These are phyloP conservation scores for Lachancea sp. DNA, from an alignment of 805 yeast genomes.

Conservation along the genomic window DNA sequence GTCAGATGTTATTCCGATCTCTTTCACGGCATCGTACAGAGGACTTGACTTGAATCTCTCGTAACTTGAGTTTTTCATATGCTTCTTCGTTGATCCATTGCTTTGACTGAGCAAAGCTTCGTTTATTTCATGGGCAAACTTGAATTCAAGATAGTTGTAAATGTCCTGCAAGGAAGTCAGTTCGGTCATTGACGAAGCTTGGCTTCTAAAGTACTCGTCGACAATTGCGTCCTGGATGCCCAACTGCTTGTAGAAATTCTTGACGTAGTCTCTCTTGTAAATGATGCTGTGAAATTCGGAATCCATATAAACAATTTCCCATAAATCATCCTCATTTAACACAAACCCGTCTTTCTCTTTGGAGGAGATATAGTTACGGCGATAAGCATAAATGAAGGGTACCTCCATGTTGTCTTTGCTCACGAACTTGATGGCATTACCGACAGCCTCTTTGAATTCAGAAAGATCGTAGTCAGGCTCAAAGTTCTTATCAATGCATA, in stretches of 20 bases:
- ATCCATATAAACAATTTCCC: conserved; percentile 85
- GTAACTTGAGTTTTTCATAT: conserved; percentile 53
- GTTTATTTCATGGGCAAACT: conserved; percentile 42
- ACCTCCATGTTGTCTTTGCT: conserved; percentile 79
- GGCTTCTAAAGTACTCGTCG: conserved; percentile 48
- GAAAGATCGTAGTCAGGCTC: conserved; percentile 33
- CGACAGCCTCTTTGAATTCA: conserved; percentile 65
- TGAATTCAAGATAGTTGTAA: conserved; percentile 74
- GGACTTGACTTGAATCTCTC: conserved; percentile 63
- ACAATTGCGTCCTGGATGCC: conserved; percentile 52
- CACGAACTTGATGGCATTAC: conserved; percentile 62
- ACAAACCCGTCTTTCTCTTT: conserved; percentile 39
- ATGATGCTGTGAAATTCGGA: conserved; percentile 80
- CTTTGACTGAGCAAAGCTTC: conserved; percentile 28
- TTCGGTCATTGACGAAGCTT: conserved; percentile 57
- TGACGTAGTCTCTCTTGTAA: conserved; percentile 62
- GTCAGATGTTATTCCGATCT: conserved; percentile 71
- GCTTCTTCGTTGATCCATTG: conserved; percentile 39
- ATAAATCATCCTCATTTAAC: conserved; percentile 75
- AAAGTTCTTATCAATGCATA: conserved; percentile 51
- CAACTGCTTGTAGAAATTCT: conserved; percentile 48
- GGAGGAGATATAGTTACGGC: conserved; percentile 71
- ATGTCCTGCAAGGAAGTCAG: conserved; percentile 62
- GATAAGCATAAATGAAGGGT: conserved; percentile 91
- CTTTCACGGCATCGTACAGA: conserved; percentile 57